Conservation (phyloP, 345 rosid genomes). For the Eucalyptus sp. region DNA sequence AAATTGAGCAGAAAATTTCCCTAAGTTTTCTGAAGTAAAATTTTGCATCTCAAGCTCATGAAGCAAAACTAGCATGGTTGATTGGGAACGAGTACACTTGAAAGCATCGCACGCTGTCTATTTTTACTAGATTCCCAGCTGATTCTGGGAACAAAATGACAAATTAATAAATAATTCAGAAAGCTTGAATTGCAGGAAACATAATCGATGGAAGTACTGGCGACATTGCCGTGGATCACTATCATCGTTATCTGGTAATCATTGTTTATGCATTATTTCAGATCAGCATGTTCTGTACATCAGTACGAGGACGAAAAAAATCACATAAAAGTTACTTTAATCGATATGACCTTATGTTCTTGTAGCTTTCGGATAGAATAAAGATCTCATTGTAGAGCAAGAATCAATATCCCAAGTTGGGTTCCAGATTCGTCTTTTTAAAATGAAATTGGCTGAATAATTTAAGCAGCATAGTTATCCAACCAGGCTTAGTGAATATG, state of each 20-base stretch:
- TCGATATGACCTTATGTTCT: not conserved
- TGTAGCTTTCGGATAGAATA: not conserved
- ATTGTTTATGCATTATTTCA: not conserved
- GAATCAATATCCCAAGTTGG: not conserved
- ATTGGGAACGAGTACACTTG: not conserved
- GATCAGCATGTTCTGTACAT: not conserved
- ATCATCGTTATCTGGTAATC: constrained; percentile 46
- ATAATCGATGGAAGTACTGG: constrained; percentile 56
- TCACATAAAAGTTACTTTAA: not conserved
- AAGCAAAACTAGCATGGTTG: not conserved
- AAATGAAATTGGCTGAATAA: not conserved
- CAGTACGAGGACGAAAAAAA: not conserved
- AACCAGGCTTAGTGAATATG: not conserved
- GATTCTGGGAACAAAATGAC: not conserved
- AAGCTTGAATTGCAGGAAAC: constrained; percentile 8
- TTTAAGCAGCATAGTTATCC: not conserved
- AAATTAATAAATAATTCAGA: not conserved
- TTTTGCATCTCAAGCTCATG: not conserved
- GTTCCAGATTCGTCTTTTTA: not conserved
- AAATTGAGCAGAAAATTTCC: not conserved
- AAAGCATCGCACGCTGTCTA: not conserved
- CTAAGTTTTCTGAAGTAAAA: not conserved
- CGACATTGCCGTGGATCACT: constrained; percentile 58
- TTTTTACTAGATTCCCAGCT: not conserved
- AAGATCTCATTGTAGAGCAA: not conserved